Evolutionary conservation across 2,329 filamentous ascomycete genomes (phyloP).

Genomic region (Ceratocystiopsis sp.): DNA sequence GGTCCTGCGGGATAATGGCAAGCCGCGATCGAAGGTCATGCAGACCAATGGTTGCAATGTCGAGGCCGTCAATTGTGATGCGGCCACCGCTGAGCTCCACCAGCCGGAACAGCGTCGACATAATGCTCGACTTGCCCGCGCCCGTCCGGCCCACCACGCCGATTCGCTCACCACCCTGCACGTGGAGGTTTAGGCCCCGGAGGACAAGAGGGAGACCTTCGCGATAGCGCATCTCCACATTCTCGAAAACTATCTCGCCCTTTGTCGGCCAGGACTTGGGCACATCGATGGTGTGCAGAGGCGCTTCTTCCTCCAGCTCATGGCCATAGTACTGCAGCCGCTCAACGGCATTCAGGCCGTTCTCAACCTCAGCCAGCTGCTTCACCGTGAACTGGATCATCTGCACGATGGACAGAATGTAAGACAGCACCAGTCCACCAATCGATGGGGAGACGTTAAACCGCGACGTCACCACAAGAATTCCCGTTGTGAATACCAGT

Average conservation of each 20-base stretch:
- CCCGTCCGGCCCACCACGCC: constrained; percentile 70
- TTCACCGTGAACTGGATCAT: constrained; percentile 93
- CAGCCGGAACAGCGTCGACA: constrained; percentile 66
- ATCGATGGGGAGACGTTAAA: constrained; percentile 76
- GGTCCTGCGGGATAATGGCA: constrained; percentile 72
- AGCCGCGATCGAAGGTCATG: constrained; percentile 60
- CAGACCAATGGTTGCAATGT: constrained; percentile 58
- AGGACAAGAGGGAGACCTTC: constrained; percentile 55
- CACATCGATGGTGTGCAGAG: constrained; percentile 59
- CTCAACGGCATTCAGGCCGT: constrained; percentile 95
- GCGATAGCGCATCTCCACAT: constrained; percentile 67
- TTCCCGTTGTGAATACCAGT: constrained; percentile 74
- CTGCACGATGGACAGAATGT: constrained; percentile 83
- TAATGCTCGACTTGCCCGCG: constrained; percentile 70
- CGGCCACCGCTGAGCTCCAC: constrained; percentile 46
- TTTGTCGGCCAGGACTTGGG: constrained; percentile 66
- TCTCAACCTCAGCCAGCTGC: constrained; percentile 88
- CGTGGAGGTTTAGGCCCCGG: constrained; percentile 52
- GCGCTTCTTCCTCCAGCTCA: constrained; percentile 75
- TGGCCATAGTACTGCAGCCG: constrained; percentile 81
- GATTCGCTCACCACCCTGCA: constrained; percentile 60
- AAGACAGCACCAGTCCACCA: constrained; percentile 74
- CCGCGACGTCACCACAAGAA: constrained; percentile 80
- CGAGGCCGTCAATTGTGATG: constrained; percentile 48
- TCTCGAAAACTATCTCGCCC: constrained; percentile 62